Evolutionary conservation across 768 basidiomycete species (phyloP).

Genomic region (Auriscalpium orientale): DNA sequence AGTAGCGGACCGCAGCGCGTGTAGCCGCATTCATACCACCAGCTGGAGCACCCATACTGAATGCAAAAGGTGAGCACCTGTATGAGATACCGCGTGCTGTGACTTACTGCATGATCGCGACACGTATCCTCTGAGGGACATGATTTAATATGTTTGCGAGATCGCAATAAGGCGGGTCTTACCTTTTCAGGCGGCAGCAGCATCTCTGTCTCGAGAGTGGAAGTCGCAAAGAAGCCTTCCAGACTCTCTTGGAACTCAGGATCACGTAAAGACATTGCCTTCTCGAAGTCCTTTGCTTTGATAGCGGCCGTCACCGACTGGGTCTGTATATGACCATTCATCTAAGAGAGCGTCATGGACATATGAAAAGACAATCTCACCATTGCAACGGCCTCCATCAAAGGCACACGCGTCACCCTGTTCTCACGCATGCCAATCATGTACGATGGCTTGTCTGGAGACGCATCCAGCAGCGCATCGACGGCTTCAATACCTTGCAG

Average conservation of each 20-base stretch:
- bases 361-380: constrained; percentile 28
- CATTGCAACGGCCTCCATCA: constrained; percentile 90
- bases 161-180: not conserved
- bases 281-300: constrained; percentile 72
- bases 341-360: not conserved
- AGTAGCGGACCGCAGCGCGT: constrained; percentile 89
- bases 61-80: not conserved
- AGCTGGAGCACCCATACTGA: constrained; percentile 90
- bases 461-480: constrained; percentile 76
- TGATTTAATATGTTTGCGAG: not conserved
- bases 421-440: constrained; percentile 97
- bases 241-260: constrained; percentile 86
- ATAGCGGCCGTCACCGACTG: constrained; percentile 81
- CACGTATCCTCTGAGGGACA: constrained; percentile 53
- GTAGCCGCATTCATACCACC: constrained; percentile 99
- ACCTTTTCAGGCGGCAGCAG: constrained; percentile 27
- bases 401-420: constrained; percentile 85
- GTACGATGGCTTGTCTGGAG: constrained; percentile 87
- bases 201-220: constrained; percentile 40
- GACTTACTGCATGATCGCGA: constrained; percentile 79
- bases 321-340: constrained; percentile 44
- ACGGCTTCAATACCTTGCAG: constrained; percentile 96
- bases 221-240: constrained; percentile 76
- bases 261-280: constrained; percentile 83
- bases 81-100: too few species aligned